Conservation (phyloP, 495 filamentous ascomycete species). For the Cercophora scortea region DNA sequence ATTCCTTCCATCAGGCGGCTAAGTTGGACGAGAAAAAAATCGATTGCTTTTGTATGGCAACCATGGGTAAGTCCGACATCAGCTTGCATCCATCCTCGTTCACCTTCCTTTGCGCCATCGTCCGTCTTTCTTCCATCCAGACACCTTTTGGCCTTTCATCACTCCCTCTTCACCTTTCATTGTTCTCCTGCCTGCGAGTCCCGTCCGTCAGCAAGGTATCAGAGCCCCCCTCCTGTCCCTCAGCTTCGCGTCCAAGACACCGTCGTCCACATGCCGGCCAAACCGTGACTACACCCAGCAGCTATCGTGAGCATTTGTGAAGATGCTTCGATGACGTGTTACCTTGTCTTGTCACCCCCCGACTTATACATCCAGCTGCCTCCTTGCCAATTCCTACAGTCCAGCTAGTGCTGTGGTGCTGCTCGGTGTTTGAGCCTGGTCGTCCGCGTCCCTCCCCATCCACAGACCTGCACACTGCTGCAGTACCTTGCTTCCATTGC, state of each 20-base stretch:
- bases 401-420: slow-evolving; percentile 5
- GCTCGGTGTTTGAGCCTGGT: slow-evolving; percentile 16
- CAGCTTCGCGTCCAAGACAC: slow-evolving; percentile 7
- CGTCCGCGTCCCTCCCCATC: slow-evolving; percentile 17
- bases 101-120: not conserved
- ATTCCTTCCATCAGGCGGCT: slow-evolving; percentile 31
- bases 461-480: slow-evolving; percentile 25
- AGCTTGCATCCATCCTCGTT: slow-evolving; percentile 14
- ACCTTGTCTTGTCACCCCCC: slow-evolving; percentile 26
- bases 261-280: slow-evolving; percentile 2
- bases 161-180: not conserved
- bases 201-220: slow-evolving; percentile 4
- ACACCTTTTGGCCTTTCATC: not conserved
- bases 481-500: slow-evolving; percentile 21
- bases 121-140: not conserved
- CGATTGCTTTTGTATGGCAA: slow-evolving; percentile 12
- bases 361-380: slow-evolving; percentile 8
- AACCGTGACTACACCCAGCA: not conserved
- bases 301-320: slow-evolving; percentile 24
- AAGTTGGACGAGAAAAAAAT: slow-evolving; percentile 29
- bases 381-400: slow-evolving; percentile 15
- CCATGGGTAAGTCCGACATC: slow-evolving; percentile 39
- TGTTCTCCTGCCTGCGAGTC: not conserved
- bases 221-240: not conserved
- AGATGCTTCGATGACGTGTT: slow-evolving; percentile 36